Base-by-base conservation (phyloP, 176 grass and related monocot genomes). In the Musa itinerans region DNA sequence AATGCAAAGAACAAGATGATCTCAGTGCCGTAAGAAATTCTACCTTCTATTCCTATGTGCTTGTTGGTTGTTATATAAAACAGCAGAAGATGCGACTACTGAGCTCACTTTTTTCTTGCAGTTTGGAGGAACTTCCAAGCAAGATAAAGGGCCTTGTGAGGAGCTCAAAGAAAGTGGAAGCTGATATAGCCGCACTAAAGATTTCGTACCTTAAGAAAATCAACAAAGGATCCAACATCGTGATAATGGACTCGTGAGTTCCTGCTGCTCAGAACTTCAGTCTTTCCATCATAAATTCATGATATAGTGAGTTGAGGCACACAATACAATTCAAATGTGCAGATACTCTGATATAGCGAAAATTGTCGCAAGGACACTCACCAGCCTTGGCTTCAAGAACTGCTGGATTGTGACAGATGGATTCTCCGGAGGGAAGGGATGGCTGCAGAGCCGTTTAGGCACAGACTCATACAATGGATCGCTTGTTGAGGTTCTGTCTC, bases 221-320 rank as follows among this genome's bases (percentile, higher is more conserved):
- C 57, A 84, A 89, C 72, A 93, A 91, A 78, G 88, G 90, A 50
- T 89, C 94, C 21, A 98, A 87, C 75, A 75, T 98, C 80, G 11
- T 98, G 61, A 73, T 98, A 78, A 90, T 98, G 86, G 90, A 98
- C 80, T 93, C 94, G 94, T 98, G 27, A 3, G 94, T 93, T 54
- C 63, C 34, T 43, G 34, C 34, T 43, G 34, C 34, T 43, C 34
- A 43, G 34, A 43, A 43, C 34, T 43, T 43, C 34, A 6, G 34
- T 43, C 34, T 43, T 43, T 43, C 34, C 34, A 43, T 43, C 34
- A 43, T 43, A 43, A 43, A 43, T 43, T 43, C 3, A 43, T 5
- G 34, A 6, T 43, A 6, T 43, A 43, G 34, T 43, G 34, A 43
- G 34, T 43, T 43, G 34, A 43, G 34, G 34, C 3, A 43, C 34